These are phyloP conservation scores for Trichoderma guizhouense DNA, from an alignment of 2,329 filamentous ascomycete genomes.

Conservation along the genomic window DNA sequence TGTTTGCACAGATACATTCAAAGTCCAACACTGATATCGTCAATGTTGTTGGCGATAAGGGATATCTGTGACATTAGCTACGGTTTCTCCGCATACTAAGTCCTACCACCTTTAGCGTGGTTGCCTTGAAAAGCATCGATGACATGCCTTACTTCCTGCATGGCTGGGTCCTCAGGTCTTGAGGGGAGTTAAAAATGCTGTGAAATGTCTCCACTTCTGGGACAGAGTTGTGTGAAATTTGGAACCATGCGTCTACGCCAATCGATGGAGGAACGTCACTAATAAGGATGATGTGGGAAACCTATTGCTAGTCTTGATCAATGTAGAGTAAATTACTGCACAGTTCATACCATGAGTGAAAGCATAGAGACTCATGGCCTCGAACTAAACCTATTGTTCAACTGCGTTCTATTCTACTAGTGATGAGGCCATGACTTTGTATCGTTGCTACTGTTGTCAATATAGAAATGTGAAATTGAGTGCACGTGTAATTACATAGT, in stretches of 20 bases:
- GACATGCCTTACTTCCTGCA: background rate
- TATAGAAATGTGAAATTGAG: background rate
- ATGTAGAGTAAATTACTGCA: too few relatives aligned
- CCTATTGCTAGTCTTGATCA: too few relatives aligned
- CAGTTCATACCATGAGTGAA: background rate
- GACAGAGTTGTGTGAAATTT: too few relatives aligned
- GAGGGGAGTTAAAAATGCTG: background rate
- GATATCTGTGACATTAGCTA: background rate
- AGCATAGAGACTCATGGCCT: background rate
- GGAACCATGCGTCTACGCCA: too few relatives aligned
- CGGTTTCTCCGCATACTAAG: too few relatives aligned
- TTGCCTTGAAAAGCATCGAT: background rate
- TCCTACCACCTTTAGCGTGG: background rate
- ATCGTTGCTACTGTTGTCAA: rapidly evolving
- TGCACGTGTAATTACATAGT: background rate
- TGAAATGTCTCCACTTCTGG: too few relatives aligned
- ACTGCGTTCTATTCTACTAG: background rate
- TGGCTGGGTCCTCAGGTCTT: too few relatives aligned
- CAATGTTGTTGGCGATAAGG: too few relatives aligned
- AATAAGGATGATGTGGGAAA: background rate
- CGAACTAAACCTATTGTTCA: background rate
- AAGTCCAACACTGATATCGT: too few relatives aligned
- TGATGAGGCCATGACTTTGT: background rate
- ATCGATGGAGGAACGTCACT: background rate
- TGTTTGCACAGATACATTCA: too few relatives aligned